Evolutionary conservation across 495 filamentous ascomycete genomes (phyloP).

Genomic region (Lindgomyces ingoldianus): DNA sequence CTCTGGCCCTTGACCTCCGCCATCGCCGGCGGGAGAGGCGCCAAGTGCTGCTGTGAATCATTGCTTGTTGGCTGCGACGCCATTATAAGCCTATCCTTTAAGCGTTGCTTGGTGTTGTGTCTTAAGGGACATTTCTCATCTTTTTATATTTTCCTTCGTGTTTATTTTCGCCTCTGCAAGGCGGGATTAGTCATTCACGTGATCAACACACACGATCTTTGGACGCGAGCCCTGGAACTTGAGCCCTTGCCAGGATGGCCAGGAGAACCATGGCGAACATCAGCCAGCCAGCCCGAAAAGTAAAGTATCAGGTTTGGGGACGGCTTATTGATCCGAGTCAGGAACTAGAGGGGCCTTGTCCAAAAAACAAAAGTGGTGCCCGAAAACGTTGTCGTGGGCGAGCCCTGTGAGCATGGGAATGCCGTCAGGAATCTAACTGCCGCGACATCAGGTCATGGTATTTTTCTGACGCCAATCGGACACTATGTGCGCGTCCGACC

Average conservation of each 20-base stretch:
- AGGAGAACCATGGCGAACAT: constrained; percentile 6
- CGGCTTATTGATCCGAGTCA: constrained; percentile 24
- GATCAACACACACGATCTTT: neutral
- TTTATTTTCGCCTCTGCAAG: neutral
- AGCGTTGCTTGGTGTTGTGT: neutral
- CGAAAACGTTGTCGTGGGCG: neutral
- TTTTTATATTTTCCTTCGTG: neutral
- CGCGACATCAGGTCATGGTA: neutral
- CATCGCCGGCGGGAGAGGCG: constrained; percentile 59
- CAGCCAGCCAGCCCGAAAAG: too few relatives aligned
- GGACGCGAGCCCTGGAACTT: neutral
- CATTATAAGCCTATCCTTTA: constrained; percentile 7
- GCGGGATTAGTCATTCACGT: constrained; percentile 9
- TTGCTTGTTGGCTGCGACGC: neutral
- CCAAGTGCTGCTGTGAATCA: constrained; percentile 18
- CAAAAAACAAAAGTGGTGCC: constrained; percentile 3
- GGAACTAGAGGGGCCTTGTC: constrained; percentile 29
- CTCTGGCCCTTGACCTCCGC: constrained; percentile 62
- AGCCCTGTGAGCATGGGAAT: neutral
- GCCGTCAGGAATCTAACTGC: neutral
- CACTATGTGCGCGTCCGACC: too few relatives aligned
- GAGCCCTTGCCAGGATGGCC: neutral
- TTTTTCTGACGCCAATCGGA: too few relatives aligned
- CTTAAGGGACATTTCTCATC: neutral
- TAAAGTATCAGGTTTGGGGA: too few relatives aligned